Conservation (phyloP, 202 grass and related monocot species). For the Bolboschoenoplectus hybrid region DNA sequence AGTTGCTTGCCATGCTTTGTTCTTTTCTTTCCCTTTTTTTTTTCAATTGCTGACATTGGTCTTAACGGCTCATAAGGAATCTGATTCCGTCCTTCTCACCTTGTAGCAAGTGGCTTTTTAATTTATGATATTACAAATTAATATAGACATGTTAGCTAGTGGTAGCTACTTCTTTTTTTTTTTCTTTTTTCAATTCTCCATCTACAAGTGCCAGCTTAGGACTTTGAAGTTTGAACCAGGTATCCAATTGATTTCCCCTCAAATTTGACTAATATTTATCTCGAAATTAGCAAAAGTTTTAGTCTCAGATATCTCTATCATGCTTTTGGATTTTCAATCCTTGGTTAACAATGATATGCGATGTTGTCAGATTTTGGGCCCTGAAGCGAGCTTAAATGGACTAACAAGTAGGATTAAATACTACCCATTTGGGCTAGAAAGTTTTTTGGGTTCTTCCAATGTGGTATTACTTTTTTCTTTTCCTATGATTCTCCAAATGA, state of each 20-base stretch:
- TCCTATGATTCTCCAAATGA: not conserved
- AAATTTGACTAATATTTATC: not conserved
- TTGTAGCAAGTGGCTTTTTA: not conserved
- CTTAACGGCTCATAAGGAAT: conserved; percentile 9
- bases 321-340: not conserved
- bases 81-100: conserved; percentile 11
- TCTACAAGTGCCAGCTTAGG: not conserved
- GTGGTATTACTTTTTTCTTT: not conserved
- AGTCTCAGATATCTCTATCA: not conserved
- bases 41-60: not conserved
- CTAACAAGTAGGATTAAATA: not conserved
- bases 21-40: not conserved
- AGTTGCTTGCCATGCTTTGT: not conserved
- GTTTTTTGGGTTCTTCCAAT: not conserved
- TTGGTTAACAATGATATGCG: not conserved
- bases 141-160: not conserved
- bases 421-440: not conserved
- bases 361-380: not conserved
- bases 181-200: not conserved
- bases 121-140: not conserved
- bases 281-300: not conserved
- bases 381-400: not conserved
- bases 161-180: not conserved
- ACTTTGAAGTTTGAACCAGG: not conserved
- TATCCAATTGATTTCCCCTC: not conserved